Conservation (phyloP, 2,329 filamentous ascomycete species). For the Coleophoma cylindrospora region DNA sequence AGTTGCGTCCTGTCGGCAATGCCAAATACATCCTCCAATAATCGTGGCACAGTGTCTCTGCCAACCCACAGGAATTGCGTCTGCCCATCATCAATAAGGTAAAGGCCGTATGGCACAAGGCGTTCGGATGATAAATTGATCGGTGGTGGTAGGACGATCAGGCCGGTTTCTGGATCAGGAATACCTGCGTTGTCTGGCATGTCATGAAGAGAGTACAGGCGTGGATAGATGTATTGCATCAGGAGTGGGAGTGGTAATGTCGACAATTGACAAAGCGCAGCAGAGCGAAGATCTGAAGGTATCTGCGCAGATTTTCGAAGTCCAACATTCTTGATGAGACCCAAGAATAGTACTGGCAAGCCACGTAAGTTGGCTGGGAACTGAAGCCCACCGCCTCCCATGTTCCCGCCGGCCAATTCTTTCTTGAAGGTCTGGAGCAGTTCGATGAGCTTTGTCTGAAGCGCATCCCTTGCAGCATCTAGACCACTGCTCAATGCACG, state of each 20-base stretch:
- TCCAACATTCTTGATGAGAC: constrained; percentile 93
- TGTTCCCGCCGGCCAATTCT: constrained; percentile 91
- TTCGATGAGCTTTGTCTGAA: constrained; percentile 89
- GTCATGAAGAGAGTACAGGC: constrained; percentile 83
- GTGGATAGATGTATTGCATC: constrained; percentile 88
- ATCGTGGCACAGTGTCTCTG: constrained; percentile 83
- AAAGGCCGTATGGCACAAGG: constrained; percentile 84
- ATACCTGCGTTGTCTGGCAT: constrained; percentile 93
- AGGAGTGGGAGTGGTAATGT: constrained; percentile 85
- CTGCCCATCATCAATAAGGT: constrained; percentile 94
- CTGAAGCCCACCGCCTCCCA: constrained; percentile 86
- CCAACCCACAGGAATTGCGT: constrained; percentile 98
- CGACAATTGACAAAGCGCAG: constrained; percentile 88
- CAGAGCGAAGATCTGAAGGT: constrained; percentile 87
- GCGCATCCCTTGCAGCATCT: constrained; percentile 83
- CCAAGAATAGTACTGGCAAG: constrained; percentile 85
- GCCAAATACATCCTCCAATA: constrained; percentile 87
- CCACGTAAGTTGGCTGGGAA: constrained; percentile 90
- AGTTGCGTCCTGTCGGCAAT: constrained; percentile 77
- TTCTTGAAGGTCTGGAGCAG: constrained; percentile 94
- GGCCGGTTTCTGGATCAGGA: constrained; percentile 78
- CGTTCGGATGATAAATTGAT: constrained; percentile 85
- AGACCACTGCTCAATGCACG: constrained; percentile 78
- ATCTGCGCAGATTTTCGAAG: constrained; percentile 91
- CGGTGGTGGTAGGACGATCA: constrained; percentile 81